Evolutionary conservation across 2,329 filamentous ascomycete genomes (phyloP), one percentile per base, ranked within the genome.

Genomic region (Ophiocordyceps camponoti-rufipedis): DNA sequence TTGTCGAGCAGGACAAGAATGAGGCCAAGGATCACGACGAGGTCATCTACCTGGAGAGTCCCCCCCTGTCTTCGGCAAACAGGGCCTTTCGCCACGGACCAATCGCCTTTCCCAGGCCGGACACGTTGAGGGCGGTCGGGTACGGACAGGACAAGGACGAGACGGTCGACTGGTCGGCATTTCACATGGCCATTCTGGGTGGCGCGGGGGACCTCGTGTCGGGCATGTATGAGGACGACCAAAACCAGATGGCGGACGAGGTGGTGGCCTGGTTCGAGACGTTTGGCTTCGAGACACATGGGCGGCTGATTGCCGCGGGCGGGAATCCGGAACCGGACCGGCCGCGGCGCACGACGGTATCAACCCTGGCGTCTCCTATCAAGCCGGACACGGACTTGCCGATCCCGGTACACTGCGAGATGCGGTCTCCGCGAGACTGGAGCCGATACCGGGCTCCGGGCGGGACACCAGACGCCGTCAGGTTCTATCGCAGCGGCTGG

Each of bases 181-280:
- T 78, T 54, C 75, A 80, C 57, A 77, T 78, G 68, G 75, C 76
- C 14, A 77, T 79, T 44, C 60, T 73, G 0, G 74, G 75, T 40
- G 72, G 71, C 5, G 70, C 71, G 2, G 71, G 70, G 29, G 72
- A 74, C 50, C 62, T 72, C 41, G 62, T 66, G 44, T 59, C 60
- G 16, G 71, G 70, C 44, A 38, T 52, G 28, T 51, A 64, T 5
- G 70, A 72, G 46, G 70, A 74, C 46, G 55, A 59, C 4, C 66
- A 68, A 35, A 54, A 61, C 4, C 63, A 64, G 11, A 44, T 56
- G 44, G 55, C 55, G 5, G 58, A 62, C 23, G 70, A 74, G 8
- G 54, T 77, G 19, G 55, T 55, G 5, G 59, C 61, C 2, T 78
- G 74, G 74, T 74, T 71, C 51, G 60, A 62, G n/a, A 63, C 60